Evolutionary conservation across 169 alveolate species (phyloP).

Genomic region (Plasmodium fragile): DNA sequence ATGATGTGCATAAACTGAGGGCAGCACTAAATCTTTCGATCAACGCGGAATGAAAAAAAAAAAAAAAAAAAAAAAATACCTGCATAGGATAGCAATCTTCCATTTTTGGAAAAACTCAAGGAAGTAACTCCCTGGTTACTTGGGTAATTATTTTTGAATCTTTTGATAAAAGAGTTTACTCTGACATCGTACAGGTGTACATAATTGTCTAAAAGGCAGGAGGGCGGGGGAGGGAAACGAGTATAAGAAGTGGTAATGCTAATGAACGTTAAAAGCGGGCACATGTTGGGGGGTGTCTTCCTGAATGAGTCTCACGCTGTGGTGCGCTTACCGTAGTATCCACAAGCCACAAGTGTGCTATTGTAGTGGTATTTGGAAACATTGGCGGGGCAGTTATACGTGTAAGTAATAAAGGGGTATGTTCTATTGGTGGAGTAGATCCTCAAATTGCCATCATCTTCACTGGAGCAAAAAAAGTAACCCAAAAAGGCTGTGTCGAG

Average conservation of each 20-base stretch:
- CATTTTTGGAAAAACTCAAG: slow-evolving; percentile 69
- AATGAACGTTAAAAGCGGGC: background rate
- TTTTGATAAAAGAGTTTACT: slow-evolving; percentile 50
- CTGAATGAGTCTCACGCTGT: background rate
- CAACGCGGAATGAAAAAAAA: background rate
- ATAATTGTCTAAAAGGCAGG: slow-evolving; percentile 39
- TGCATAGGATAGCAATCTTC: slow-evolving; percentile 50
- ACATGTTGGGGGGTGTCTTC: background rate
- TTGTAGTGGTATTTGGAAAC: slow-evolving; percentile 67
- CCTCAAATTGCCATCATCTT: slow-evolving; percentile 75
- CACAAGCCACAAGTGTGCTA: slow-evolving; percentile 61
- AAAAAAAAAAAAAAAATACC: slow-evolving; percentile 54
- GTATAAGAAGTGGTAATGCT: background rate
- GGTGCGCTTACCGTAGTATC: slow-evolving; percentile 44
- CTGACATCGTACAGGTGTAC: slow-evolving; percentile 58
- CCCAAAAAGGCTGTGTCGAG: slow-evolving; percentile 72
- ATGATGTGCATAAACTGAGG: background rate
- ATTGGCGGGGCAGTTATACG: slow-evolving; percentile 54
- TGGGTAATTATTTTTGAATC: slow-evolving; percentile 67
- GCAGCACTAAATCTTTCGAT: background rate
- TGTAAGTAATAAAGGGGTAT: slow-evolving; percentile 62
- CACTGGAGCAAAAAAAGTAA: slow-evolving; percentile 53
- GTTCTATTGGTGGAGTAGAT: slow-evolving; percentile 72
- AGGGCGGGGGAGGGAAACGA: background rate
- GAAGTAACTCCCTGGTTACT: slow-evolving; percentile 74